Evolutionary conservation across 352 stramenopile species (phyloP).

Genomic region (Phytophthora uliginosa): DNA sequence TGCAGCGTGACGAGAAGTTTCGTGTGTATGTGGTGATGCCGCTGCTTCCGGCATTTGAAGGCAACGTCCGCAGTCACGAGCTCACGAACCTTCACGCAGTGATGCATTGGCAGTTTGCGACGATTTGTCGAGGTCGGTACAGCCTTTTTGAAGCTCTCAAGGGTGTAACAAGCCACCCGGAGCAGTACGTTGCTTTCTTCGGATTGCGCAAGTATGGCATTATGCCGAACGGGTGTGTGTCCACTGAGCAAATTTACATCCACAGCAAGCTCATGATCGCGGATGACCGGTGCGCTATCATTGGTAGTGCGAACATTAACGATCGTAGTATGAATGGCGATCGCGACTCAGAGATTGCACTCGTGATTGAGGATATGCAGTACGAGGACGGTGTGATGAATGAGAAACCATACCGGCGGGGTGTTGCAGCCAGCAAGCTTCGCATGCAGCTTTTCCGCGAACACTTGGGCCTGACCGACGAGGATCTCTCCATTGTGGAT

Average conservation of each 20-base stretch:
- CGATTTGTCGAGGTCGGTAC: slow-evolving; percentile 83
- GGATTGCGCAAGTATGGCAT: slow-evolving; percentile 88
- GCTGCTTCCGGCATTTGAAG: slow-evolving; percentile 84
- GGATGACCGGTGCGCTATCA: slow-evolving; percentile 92
- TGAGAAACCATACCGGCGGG: slow-evolving; percentile 71
- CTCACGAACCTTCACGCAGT: slow-evolving; percentile 89
- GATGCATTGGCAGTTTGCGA: slow-evolving; percentile 93
- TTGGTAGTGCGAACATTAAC: slow-evolving; percentile 97
- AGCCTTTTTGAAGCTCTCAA: slow-evolving; percentile 81
- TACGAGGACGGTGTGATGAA: slow-evolving; percentile 86
- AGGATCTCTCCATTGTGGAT: slow-evolving; percentile 66
- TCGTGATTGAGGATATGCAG: slow-evolving; percentile 88
- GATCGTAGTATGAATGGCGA: slow-evolving; percentile 95
- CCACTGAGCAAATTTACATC: slow-evolving; percentile 94
- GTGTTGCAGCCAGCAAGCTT: slow-evolving; percentile 67
- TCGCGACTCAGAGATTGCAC: slow-evolving; percentile 89
- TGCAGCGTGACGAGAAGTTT: slow-evolving; percentile 79
- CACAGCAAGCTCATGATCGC: slow-evolving; percentile 93
- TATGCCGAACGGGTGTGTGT: slow-evolving; percentile 78
- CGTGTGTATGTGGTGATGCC: slow-evolving; percentile 91
- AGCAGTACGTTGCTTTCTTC: slow-evolving; percentile 89
- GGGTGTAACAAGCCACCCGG: slow-evolving; percentile 67
- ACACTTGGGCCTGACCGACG: slow-evolving; percentile 76
- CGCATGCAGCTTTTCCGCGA: slow-evolving; percentile 87
- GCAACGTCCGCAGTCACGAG: slow-evolving; percentile 85